Evolutionary conservation across 2,329 filamentous ascomycete species (phyloP).

Genomic region (Apiospora pterosperma): DNA sequence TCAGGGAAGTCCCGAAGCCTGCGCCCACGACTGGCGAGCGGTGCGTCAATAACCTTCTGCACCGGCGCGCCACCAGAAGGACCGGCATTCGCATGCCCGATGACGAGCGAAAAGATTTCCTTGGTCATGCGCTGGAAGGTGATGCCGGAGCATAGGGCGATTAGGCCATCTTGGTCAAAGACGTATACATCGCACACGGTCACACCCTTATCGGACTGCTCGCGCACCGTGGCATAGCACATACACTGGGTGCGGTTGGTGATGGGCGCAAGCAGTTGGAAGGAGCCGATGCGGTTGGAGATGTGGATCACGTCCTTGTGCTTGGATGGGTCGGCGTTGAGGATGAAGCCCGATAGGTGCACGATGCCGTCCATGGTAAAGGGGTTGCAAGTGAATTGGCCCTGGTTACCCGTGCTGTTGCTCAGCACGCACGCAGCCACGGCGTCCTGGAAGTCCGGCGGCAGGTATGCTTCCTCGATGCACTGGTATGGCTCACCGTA

Average conservation of each 20-base stretch:
- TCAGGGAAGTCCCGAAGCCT: constrained; percentile 1
- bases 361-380: constrained; percentile 4
- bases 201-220: neutral
- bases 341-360: constrained; percentile 1
- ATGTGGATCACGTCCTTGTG: neutral
- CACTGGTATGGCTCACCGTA: neutral
- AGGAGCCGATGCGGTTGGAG: neutral
- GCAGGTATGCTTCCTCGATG: constrained; percentile 3
- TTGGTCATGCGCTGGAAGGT: constrained; percentile 1
- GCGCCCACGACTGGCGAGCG: neutral
- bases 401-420: neutral
- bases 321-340: neutral
- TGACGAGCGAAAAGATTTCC: constrained; percentile 1
- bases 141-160: neutral
- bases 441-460: neutral
- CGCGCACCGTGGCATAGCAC: constrained; percentile 3
- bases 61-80: neutral
- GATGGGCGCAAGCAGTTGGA: neutral
- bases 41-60: neutral
- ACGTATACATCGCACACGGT: neutral
- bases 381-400: neutral
- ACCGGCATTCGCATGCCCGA: neutral
- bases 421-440: neutral
- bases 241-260: neutral
- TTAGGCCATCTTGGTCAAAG: neutral